phyloP scores from a whole-genome alignment of 2,329 filamentous ascomycete genomes.

The Raffaelea ambrosiae region DNA sequence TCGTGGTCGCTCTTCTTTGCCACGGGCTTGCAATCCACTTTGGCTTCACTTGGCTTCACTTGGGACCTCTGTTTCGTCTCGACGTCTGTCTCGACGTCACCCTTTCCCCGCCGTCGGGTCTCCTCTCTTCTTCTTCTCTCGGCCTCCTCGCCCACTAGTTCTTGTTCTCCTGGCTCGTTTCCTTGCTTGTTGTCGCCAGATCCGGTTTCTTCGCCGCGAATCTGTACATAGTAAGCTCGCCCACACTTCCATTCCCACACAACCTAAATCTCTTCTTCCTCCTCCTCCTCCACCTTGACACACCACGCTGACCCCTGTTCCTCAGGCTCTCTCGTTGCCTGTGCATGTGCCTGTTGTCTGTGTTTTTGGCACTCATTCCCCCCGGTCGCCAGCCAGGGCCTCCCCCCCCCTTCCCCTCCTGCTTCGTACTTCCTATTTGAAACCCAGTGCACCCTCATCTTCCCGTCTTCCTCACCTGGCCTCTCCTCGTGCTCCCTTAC shows the following conservation, averaged over 20 bases:
- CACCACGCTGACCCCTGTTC: background rate
- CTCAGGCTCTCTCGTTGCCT: background rate
- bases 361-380: background rate
- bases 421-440: conserved; percentile 12
- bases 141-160: background rate
- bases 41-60: too few relatives aligned
- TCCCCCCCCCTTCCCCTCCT: conserved; percentile 1
- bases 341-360: background rate
- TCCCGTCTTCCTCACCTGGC: conserved; percentile 1
- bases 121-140: background rate
- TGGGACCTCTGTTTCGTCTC: background rate
- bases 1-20: background rate
- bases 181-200: background rate
- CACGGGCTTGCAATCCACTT: too few relatives aligned
- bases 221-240: background rate
- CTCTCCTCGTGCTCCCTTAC: background rate
- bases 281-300: background rate
- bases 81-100: background rate
- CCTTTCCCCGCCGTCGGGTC: background rate
- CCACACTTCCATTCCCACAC: too few relatives aligned
- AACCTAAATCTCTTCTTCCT: conserved; percentile 3
- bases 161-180: background rate
- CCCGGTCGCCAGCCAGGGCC: too few relatives aligned
- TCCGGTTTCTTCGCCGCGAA: too few relatives aligned
- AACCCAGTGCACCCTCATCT: conserved; percentile 10